These are phyloP conservation scores for Stagonosporopsis cucurbitacearum DNA, from an alignment of 2,329 filamentous ascomycete species.

Conservation along the genomic window DNA sequence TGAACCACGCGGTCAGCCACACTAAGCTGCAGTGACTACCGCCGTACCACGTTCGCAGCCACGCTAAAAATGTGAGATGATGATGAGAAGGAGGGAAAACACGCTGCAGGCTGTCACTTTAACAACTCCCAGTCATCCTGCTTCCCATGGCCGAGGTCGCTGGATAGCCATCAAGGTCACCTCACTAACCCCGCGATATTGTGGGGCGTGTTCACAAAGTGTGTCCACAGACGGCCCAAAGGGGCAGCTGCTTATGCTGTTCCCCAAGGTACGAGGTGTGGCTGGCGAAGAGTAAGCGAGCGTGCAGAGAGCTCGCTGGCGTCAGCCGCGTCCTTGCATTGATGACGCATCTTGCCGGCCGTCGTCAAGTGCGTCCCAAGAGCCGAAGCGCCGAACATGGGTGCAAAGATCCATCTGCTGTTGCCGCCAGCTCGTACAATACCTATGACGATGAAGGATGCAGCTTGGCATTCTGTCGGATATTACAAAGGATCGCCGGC, in stretches of 20 bases:
- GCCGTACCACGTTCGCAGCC: constrained; percentile 11
- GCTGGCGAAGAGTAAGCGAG: constrained; percentile 10
- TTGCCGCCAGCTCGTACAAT: background rate
- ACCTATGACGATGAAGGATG: constrained; percentile 16
- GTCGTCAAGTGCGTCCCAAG: background rate
- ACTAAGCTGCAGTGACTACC: constrained; percentile 10
- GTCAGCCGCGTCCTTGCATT: constrained; percentile 4
- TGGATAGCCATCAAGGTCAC: constrained; percentile 14
- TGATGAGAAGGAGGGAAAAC: constrained; percentile 6
- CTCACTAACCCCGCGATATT: constrained; percentile 34
- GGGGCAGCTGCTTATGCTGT: constrained; percentile 22
- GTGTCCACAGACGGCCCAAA: constrained; percentile 14
- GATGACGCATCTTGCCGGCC: background rate
- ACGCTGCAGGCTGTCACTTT: constrained; percentile 1
- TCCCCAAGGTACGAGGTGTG: constrained; percentile 17
- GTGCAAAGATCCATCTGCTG: constrained; percentile 1
- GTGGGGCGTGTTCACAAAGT: constrained; percentile 11
- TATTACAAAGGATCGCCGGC: constrained; percentile 25
- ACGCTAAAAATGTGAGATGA: constrained; percentile 7
- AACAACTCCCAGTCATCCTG: constrained; percentile 7
- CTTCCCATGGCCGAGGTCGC: constrained; percentile 28
- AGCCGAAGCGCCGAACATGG: constrained; percentile 6
- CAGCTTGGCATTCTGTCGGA: constrained; percentile 15
- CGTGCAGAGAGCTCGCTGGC: constrained; percentile 8
- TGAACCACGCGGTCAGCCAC: constrained; percentile 9